Evolutionary conservation across 2,329 filamentous ascomycete species (phyloP), one percentile per base, ranked within the genome.

Genomic region (Colletotrichum cordylinicola): DNA sequence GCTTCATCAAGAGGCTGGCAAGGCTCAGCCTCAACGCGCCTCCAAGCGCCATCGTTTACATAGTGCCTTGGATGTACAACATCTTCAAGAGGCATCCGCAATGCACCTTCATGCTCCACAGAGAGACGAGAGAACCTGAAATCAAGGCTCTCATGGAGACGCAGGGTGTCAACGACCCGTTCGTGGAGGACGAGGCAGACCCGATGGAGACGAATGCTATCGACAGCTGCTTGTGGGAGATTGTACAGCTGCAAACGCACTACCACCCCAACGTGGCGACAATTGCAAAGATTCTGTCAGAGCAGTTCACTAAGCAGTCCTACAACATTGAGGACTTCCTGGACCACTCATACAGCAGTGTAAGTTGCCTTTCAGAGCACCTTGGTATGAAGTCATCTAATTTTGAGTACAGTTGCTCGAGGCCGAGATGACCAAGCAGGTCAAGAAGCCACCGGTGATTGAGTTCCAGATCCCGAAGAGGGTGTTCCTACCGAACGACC

Each of bases 291-390:
- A 98, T 99, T 78, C 92, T 99, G 73, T 95, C 95, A 4, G 96
- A 98, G 85, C 97, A 98, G 83, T 99, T 98, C 84, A 99, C 97
- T 4, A 99, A 99, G 86, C 93, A 96, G 79, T 91, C 94, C 4
- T 99, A 98, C 85, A 97, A 96, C 80, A 86, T 98, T n/a, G 97
- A 99, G 82, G 97, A 99, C 82, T 99, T 99, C 85, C 86, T 98
- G 64, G 97, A 99, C 82, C 96, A 98, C 83, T 96, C 95, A 0
- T 99, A 98, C 85, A 91, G 89, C 80, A 95, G 92, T 82, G 93
- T 94, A 90, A 89, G 91, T 90, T 18, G 13, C 6, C 39, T 3
- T 43, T 10, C 8, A 9, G 13, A 15, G 70, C 31, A 79, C 94
- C 92, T 91, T 98, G 82, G 37, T 9, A 67, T 37, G 64, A 48